A percentile compares a stretch with the other conserved stretches of the same genome.
Evolutionary conservation across 768 basidiomycete species (phyloP).

Genomic region (Gloeostereum incarnatum): DNA sequence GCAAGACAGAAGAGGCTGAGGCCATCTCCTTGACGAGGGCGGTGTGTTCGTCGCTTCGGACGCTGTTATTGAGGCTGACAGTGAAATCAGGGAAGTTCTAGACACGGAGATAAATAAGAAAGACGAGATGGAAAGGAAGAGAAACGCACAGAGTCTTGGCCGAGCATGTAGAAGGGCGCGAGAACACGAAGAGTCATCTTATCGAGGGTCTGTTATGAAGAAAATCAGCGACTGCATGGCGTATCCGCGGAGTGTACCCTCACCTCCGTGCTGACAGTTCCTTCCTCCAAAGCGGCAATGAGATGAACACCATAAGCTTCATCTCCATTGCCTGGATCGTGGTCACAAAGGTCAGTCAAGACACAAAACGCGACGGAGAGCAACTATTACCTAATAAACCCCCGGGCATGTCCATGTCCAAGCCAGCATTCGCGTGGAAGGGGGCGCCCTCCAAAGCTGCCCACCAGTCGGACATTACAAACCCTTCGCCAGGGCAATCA

Average conservation of each 20-base stretch:
- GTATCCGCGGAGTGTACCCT: too few species aligned
- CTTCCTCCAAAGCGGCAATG: too few species aligned
- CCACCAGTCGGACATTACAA: constrained; percentile 43
- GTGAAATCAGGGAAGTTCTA: constrained; percentile 34
- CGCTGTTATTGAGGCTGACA: constrained; percentile 32
- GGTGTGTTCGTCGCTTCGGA: constrained; percentile 32
- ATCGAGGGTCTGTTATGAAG: constrained; percentile 30
- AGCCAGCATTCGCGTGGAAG: constrained; percentile 36
- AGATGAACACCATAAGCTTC: too few species aligned
- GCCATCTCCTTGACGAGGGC: constrained; percentile 54
- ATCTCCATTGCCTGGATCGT: constrained; percentile 28
- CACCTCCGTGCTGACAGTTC: too few species aligned
- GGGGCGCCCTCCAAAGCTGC: constrained; percentile 36
- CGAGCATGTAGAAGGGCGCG: constrained; percentile 34
- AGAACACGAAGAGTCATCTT: constrained; percentile 38
- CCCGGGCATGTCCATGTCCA: constrained; percentile 45
- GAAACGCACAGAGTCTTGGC: constrained; percentile 39
- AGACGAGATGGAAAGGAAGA: too few species aligned
- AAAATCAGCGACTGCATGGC: too few species aligned
- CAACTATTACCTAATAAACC: constrained; percentile 37
- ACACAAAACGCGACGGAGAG: constrained; percentile 12
- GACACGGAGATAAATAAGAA: too few species aligned
- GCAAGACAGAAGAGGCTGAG: constrained; percentile 52
- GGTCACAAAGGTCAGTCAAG: background rate
- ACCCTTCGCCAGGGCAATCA: constrained; percentile 17